Percentiles rank a stretch among this genome's conserved stretches.
Evolutionary conservation across 257 asterid species (phyloP).

Genomic region (Vinca minor): DNA sequence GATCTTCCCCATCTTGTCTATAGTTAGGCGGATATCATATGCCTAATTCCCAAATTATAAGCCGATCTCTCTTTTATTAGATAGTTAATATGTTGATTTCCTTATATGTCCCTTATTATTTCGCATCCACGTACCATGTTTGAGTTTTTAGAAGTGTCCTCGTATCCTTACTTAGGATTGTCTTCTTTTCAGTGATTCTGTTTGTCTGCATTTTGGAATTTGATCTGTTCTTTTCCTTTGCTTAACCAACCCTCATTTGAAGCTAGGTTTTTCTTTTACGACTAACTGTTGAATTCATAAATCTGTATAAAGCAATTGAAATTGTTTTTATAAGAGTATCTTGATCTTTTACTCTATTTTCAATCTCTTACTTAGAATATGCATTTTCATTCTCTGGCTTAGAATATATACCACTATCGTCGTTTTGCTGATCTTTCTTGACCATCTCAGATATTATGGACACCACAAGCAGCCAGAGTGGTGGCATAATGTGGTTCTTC

Average conservation of each 20-base stretch:
- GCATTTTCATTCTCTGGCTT: neutral
- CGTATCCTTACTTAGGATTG: neutral
- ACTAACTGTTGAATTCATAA: neutral
- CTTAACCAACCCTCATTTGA: neutral
- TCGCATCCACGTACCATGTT: no score
- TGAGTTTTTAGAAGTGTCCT: neutral
- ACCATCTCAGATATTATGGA: conserved; percentile 57
- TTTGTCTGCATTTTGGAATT: neutral
- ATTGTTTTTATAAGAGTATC: neutral
- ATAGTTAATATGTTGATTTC: neutral
- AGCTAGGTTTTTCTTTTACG: neutral
- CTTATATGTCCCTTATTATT: neutral
- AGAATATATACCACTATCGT: neutral
- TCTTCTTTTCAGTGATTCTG: neutral
- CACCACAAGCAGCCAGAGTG: conserved; percentile 43
- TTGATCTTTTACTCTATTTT: neutral
- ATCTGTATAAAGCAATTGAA: neutral
- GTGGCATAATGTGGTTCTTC: conserved; percentile 92
- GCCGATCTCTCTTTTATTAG: no score
- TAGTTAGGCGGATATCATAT: no score
- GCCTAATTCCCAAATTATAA: no score
- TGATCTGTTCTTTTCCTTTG: neutral
- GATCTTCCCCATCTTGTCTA: no score
- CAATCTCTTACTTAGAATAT: no score
- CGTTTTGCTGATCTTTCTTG: neutral